A percentile compares a stretch with the other conserved stretches of the same genome.
These are phyloP conservation scores for Auricularia sp. DNA, from an alignment of 768 basidiomycete species.

Conservation along the genomic window DNA sequence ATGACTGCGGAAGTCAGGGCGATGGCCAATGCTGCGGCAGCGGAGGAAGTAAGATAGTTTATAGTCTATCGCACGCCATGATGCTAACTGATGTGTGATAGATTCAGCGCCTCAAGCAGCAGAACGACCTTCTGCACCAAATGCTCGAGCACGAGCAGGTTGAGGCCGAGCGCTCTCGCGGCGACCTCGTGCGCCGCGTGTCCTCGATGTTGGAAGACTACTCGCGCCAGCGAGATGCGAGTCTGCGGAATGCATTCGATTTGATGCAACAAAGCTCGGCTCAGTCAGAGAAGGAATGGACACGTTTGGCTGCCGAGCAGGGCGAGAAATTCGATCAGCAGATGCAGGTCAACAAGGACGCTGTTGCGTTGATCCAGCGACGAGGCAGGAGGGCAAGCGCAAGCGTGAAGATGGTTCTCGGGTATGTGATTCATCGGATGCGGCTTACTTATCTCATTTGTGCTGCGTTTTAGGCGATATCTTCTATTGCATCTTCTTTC, in stretches of 20 bases:
- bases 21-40: constrained; percentile 28
- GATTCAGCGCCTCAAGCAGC: constrained; percentile 51
- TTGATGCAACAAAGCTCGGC: constrained; percentile 45
- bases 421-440: constrained; percentile 28
- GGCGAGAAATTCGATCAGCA: constrained; percentile 33
- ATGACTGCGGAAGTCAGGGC: constrained; percentile 35
- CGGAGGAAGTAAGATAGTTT: neutral
- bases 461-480: neutral
- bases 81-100: constrained; percentile 2
- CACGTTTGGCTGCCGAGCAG: constrained; percentile 39
- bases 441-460: neutral
- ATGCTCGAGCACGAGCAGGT: constrained; percentile 57
- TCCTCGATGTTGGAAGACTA: constrained; percentile 64
- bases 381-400: constrained; percentile 41
- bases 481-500: neutral
- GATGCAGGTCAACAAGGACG: constrained; percentile 31
- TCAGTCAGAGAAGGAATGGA: constrained; percentile 41
- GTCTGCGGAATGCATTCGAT: constrained; percentile 47
- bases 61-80: neutral
- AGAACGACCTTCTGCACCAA: constrained; percentile 54
- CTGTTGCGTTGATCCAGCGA: constrained; percentile 32
- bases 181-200: constrained; percentile 65
- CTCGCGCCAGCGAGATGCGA: constrained; percentile 54
- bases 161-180: constrained; percentile 57
- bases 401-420: constrained; percentile 49